Percentiles rank a stretch among this genome's conserved stretches.
These are phyloP conservation scores for Phytopythium delawarense DNA, from an alignment of 352 stramenopile species.

Conservation along the genomic window DNA sequence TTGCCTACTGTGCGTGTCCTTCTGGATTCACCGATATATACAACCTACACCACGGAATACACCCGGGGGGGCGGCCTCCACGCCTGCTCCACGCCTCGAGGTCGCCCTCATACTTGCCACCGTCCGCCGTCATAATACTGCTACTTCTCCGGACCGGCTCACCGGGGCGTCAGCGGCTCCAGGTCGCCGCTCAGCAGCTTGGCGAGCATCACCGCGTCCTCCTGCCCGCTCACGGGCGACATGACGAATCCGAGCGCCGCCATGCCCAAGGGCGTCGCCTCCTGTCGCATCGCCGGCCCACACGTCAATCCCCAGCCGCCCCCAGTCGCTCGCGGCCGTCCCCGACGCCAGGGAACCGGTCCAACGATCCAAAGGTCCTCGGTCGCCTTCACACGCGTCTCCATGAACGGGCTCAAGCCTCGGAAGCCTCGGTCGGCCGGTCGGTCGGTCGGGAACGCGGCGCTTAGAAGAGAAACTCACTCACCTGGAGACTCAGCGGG, in stretches of 20 bases:
- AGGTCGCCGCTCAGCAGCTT: conserved; percentile 5
- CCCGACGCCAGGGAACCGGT: background rate
- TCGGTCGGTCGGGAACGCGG: conserved; percentile 1
- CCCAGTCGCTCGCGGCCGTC: background rate
- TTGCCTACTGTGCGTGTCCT: background rate
- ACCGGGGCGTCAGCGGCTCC: conserved; percentile 1
- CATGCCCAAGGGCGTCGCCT: background rate
- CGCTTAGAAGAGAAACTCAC: conserved; percentile 45
- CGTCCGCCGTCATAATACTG: conserved; percentile 2
- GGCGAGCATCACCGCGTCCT: conserved; percentile 7
- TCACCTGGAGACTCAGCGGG: conserved; percentile 45
- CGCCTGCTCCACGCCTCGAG: background rate
- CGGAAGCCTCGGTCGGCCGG: background rate
- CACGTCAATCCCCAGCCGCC: conserved; percentile 2
- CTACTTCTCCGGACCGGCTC: background rate
- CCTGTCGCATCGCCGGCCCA: conserved; percentile 9
- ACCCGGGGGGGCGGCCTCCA: background rate
- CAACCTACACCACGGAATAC: background rate
- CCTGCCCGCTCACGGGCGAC: background rate
- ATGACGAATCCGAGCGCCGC: conserved; percentile 18
- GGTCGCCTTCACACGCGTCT: too few species aligned
- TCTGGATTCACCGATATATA: background rate
- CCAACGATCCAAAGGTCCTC: too few species aligned
- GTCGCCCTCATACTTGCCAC: background rate
- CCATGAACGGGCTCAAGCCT: too few species aligned